These are phyloP conservation scores for Phaeoacremonium minimum DNA, from an alignment of 2,329 filamentous ascomycete species.

Conservation along the genomic window DNA sequence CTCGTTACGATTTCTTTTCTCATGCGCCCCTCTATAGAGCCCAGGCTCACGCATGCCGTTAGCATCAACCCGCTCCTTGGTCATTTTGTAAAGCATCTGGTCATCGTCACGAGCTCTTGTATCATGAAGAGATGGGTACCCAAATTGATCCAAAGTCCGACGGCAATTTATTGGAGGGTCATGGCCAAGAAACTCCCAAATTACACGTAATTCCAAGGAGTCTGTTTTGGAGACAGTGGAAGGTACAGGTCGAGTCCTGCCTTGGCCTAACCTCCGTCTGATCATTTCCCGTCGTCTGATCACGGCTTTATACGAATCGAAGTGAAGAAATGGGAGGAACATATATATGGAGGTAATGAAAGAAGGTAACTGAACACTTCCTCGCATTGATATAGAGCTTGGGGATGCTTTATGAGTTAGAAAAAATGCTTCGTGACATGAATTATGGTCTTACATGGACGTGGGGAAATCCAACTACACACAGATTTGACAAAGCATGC, in stretches of 20 bases:
- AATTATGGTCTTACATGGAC: neutral
- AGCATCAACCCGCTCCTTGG: slow-evolving; percentile 29
- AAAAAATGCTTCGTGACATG: too few relatives aligned
- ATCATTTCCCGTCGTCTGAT: slow-evolving; percentile 49
- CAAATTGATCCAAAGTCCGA: slow-evolving; percentile 55
- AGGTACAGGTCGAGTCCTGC: slow-evolving; percentile 47
- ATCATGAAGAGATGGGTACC: slow-evolving; percentile 53
- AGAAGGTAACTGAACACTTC: too few relatives aligned
- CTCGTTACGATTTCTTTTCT: too few relatives aligned
- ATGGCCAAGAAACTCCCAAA: slow-evolving; percentile 55
- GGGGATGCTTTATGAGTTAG: too few relatives aligned
- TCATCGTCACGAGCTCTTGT: slow-evolving; percentile 55
- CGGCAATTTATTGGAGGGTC: slow-evolving; percentile 55
- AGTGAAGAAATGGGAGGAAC: slow-evolving; percentile 51
- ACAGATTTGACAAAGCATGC: slow-evolving; percentile 44
- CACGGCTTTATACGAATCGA: slow-evolving; percentile 53
- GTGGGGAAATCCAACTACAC: slow-evolving; percentile 33
- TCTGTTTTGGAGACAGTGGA: slow-evolving; percentile 42
- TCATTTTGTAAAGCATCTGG: slow-evolving; percentile 60
- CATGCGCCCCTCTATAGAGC: neutral
- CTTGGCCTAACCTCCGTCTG: slow-evolving; percentile 40
- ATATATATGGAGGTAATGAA: slow-evolving; percentile 30
- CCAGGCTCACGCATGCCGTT: neutral
- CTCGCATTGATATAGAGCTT: too few relatives aligned
- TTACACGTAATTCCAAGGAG: slow-evolving; percentile 49